These are phyloP conservation scores for Botrytis cinerea DNA, from an alignment of 2,329 filamentous ascomycete genomes.

Conservation along the genomic window DNA sequence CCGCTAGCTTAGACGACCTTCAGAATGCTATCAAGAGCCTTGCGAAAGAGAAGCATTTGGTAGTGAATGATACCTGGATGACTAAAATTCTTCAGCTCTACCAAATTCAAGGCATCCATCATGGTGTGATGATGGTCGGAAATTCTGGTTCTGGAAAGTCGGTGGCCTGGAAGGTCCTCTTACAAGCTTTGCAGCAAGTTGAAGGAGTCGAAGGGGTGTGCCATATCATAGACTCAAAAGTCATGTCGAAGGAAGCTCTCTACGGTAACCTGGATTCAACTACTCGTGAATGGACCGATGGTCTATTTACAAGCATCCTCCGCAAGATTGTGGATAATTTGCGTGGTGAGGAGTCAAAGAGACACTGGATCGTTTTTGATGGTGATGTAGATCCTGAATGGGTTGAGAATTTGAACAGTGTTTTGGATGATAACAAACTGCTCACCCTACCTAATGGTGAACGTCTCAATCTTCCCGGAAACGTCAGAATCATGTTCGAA, in stretches of 20 bases:
- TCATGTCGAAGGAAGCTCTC: conserved; percentile 98
- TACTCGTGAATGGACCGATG: conserved; percentile 98
- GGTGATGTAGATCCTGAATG: conserved; percentile 98
- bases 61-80: conserved; percentile 94
- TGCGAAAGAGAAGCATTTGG: conserved; percentile 80
- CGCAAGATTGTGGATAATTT: conserved; percentile 99
- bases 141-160: conserved; percentile 98
- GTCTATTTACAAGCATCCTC: conserved; percentile 94
- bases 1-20: conserved; percentile 79
- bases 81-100: conserved; percentile 96
- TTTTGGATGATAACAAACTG: conserved; percentile 98
- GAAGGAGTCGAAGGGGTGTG: conserved; percentile 92
- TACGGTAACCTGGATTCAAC: conserved; percentile 96
- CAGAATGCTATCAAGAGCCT: conserved; percentile 79
- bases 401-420: conserved; percentile 99
- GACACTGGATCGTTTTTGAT: conserved; percentile 99
- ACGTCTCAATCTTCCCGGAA: conserved; percentile 88
- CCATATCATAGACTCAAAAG: conserved; percentile 98
- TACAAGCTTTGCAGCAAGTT: conserved; percentile 87
- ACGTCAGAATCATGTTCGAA: conserved; percentile 99
- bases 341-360: conserved; percentile 92
- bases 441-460: conserved; percentile 97
- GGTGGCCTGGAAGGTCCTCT: conserved; percentile 86
- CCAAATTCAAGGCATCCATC: conserved; percentile 96
- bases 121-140: conserved; percentile 99